phyloP scores from a whole-genome alignment of 2,329 filamentous ascomycete species.

The Neopestalotiopsis clavispora region DNA sequence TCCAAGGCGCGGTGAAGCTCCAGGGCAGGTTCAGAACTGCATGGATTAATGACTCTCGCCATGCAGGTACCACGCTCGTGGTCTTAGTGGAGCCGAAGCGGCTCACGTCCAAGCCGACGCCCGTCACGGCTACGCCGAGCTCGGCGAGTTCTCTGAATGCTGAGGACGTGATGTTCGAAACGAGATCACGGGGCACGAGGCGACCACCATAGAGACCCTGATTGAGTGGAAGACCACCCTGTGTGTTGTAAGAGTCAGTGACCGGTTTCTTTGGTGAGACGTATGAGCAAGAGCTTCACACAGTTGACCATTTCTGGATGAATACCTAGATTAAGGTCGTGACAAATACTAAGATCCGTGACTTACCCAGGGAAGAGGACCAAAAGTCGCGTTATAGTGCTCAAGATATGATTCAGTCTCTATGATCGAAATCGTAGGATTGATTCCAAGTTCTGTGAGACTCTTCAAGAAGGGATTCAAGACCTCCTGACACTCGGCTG shows the following conservation, averaged over 20 bases:
- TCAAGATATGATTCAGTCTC: not conserved
- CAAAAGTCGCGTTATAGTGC: not conserved
- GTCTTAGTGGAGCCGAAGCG: constrained; percentile 22
- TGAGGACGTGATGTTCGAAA: constrained; percentile 34
- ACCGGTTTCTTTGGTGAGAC: not conserved
- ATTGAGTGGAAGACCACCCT: constrained; percentile 30
- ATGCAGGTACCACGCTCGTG: constrained; percentile 40
- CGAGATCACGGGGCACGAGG: constrained; percentile 35
- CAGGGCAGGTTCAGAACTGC: constrained; percentile 23
- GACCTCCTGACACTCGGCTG: constrained; percentile 30
- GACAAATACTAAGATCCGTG: not conserved
- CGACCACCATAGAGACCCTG: constrained; percentile 37
- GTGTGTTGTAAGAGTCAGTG: constrained; percentile 24
- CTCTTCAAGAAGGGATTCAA: not conserved
- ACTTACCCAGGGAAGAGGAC: not conserved
- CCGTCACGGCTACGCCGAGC: constrained; percentile 34
- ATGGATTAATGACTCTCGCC: constrained; percentile 34
- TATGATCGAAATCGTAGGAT: not conserved
- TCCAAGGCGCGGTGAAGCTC: constrained; percentile 23
- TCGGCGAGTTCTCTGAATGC: constrained; percentile 34
- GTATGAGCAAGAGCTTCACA: no score
- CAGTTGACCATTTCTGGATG: no score
- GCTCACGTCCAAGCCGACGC: constrained; percentile 34
- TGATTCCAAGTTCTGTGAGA: not conserved
- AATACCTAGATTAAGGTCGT: no score